Conservation (phyloP, 495 filamentous ascomycete species). For the Hapsidospora chrysogenum region DNA sequence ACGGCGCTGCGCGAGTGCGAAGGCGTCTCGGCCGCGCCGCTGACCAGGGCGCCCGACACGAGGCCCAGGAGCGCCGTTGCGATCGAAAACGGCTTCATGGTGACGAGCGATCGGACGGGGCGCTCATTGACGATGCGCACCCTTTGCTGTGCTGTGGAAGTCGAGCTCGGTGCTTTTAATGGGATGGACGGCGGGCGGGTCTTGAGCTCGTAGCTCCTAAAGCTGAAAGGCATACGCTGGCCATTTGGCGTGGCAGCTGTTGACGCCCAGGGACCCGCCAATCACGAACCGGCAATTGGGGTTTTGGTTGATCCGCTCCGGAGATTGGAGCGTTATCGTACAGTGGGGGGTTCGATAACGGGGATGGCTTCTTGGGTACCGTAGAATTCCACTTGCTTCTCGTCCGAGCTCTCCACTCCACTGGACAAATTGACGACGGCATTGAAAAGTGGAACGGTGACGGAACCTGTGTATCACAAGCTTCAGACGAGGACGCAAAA, state of each 20-base stretch:
- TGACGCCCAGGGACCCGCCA: too few species aligned
- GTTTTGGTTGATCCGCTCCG: too few species aligned
- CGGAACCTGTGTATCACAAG: too few species aligned
- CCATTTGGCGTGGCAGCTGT: constrained; percentile 2
- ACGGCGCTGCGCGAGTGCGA: constrained; percentile 22
- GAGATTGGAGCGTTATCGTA: too few species aligned
- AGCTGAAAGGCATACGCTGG: constrained; percentile 3
- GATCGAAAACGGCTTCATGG: constrained; percentile 37
- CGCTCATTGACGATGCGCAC: constrained; percentile 19
- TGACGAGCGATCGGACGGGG: constrained; percentile 15
- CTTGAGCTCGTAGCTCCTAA: neutral
- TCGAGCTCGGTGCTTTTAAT: neutral
- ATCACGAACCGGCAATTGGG: too few species aligned
- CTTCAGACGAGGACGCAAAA: too few species aligned
- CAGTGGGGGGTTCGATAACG: too few species aligned
- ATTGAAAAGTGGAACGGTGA: too few species aligned
- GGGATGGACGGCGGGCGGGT: neutral
- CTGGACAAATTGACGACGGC: too few species aligned
- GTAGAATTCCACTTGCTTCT: too few species aligned
- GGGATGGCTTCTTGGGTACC: too few species aligned
- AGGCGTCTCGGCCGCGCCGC: constrained; percentile 17
- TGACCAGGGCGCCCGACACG: constrained; percentile 19
- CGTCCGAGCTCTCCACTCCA: too few species aligned
- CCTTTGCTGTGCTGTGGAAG: constrained; percentile 5
- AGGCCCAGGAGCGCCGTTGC: constrained; percentile 31